Percentiles rank a stretch among this genome's conserved stretches.
phyloP scores from a whole-genome alignment of 75 land plant species.

The Adiantum capillusveneris region DNA sequence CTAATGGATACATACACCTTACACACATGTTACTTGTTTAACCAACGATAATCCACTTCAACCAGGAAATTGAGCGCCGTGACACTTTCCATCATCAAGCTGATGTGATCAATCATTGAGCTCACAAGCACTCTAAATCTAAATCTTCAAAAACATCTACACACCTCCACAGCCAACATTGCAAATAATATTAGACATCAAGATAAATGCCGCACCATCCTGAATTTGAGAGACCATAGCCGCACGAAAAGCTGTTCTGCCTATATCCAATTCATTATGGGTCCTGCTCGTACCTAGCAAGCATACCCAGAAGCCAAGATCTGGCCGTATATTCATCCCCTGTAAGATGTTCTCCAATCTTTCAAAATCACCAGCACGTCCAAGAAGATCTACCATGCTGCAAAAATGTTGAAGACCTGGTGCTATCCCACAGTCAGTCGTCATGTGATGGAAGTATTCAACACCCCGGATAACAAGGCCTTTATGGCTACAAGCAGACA shows the following conservation, averaged over 20 bases:
- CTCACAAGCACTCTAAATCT: too few relatives aligned
- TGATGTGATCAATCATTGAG: too few relatives aligned
- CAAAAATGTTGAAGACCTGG: neutral
- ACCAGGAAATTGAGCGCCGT: too few relatives aligned
- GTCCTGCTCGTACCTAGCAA: conserved; percentile 18
- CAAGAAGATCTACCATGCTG: conserved; percentile 25
- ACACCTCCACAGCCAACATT: neutral
- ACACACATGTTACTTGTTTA: too few relatives aligned
- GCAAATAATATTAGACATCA: conserved; percentile 22
- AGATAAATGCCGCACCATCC: conserved; percentile 11
- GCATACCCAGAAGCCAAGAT: conserved; percentile 8
- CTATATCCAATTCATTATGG: conserved; percentile 6
- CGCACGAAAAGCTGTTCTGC: neutral
- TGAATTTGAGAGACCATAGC: conserved; percentile 9
- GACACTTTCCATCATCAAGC: too few relatives aligned
- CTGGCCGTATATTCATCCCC: conserved; percentile 18
- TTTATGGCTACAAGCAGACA: conserved; percentile 24
- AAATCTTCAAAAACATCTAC: too few relatives aligned
- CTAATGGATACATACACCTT: too few relatives aligned
- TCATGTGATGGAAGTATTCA: conserved; percentile 2
- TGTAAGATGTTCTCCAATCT: conserved; percentile 10
- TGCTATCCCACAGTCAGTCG: neutral
- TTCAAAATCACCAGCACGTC: conserved; percentile 17
- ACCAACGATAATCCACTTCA: too few relatives aligned
- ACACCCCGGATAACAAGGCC: conserved; percentile 18